phyloP scores from a whole-genome alignment of 352 stramenopile species.

The Phytophthora sansomeana region DNA sequence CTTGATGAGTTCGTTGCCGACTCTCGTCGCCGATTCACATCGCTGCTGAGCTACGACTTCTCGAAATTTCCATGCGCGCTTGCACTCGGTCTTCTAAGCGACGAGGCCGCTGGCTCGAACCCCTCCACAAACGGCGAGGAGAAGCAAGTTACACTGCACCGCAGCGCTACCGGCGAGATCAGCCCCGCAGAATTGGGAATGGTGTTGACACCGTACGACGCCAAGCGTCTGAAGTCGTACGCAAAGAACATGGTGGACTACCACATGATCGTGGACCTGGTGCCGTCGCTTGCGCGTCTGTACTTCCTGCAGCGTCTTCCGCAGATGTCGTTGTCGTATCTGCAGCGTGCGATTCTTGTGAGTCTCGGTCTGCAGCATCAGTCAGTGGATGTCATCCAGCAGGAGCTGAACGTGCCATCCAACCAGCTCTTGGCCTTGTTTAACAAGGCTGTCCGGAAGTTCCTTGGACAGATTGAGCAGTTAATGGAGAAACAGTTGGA shows the following conservation, averaged over 20 bases:
- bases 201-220: slow-evolving; percentile 96
- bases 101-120: slow-evolving; percentile 42
- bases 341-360: slow-evolving; percentile 96
- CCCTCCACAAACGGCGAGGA: slow-evolving; percentile 19
- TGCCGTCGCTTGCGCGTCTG: slow-evolving; percentile 94
- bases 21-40: slow-evolving; percentile 94
- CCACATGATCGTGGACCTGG: slow-evolving; percentile 98
- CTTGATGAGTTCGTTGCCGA: slow-evolving; percentile 95
- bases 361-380: slow-evolving; percentile 95
- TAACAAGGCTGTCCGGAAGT: slow-evolving; percentile 96
- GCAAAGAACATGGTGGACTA: slow-evolving; percentile 99
- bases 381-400: slow-evolving; percentile 94
- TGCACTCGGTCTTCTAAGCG: slow-evolving; percentile 92
- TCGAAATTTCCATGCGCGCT: slow-evolving; percentile 91
- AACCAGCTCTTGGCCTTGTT: slow-evolving; percentile 98
- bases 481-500: slow-evolving; percentile 88
- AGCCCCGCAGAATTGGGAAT: slow-evolving; percentile 90
- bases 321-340: slow-evolving; percentile 93
- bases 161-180: slow-evolving; percentile 82
- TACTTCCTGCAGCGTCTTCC: slow-evolving; percentile 97
- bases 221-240: slow-evolving; percentile 98
- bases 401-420: slow-evolving; percentile 94
- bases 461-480: slow-evolving; percentile 80
- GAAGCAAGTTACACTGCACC: slow-evolving; percentile 49
- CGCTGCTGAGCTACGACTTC: slow-evolving; percentile 95